Base-by-base conservation (phyloP, 371 early-diverging fungal species). In the Neoconidiobolus thromboides region DNA sequence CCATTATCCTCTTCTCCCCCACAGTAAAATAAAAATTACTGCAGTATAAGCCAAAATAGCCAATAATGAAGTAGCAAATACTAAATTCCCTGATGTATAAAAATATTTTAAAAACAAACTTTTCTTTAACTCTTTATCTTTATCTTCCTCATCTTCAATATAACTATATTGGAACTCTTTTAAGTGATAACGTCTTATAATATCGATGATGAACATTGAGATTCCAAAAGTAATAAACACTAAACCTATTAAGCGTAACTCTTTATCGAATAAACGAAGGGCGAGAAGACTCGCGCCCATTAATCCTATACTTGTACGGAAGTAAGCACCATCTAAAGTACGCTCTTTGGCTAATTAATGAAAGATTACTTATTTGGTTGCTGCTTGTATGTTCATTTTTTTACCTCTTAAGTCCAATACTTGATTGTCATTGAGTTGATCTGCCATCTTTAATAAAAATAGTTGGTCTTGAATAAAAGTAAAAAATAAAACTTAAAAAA, bases 271-370 rank as follows among this genome's bases (percentile, higher is more conserved):
- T 26, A 57, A n/a, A 6, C n/a, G 12, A 46, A 57, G 43, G 1
- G 43, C 43, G 6, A 42, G 9, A 9, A 57, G 15, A 48, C 57
- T 57, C 1, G 57, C 57, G 2, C 57, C 57, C 9, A 57, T 38
- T n/a, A 57, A 37, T 3, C 57, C 47, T 7, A 57, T 26, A 9
- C 43, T 37, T 9, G 57, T 57, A 37, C 57, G 41, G 14, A 12
- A 46, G 43, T 57, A 57, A 12, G 57, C 57, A 12, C 57, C 57
- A 57, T 57, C 57, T 4, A 57, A 12, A 7, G 57, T 57, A 2
- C 57, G 41, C 26, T 57, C 57, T 9, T 47, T 43, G 3, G 57
- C 57, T 57, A 55, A 15, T 14, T 49, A 46, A 49, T 14, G 14
- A 14, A 49, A 49, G 4, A 10, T 3, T 14, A 14, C 5, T 10